Base-by-base conservation (phyloP, 2,329 filamentous ascomycete genomes). In the Pseudocercospora crystallina region DNA sequence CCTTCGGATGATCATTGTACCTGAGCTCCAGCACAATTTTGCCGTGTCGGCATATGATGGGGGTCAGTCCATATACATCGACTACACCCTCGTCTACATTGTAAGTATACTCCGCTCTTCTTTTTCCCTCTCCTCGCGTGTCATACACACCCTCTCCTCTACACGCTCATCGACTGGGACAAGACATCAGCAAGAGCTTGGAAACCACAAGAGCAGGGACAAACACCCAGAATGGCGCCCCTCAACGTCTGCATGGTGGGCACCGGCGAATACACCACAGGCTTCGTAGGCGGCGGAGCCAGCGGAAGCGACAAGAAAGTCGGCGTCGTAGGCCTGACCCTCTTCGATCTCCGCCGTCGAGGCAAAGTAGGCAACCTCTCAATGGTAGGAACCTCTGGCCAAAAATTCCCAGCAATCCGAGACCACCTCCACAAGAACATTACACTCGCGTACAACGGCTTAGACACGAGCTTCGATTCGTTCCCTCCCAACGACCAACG, bases 251-350 rank as follows among this genome's bases (percentile, higher is more conserved):
- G 73, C 53, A 78, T 78, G 76, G 74, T 96, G 52, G 91, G 91
- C 59, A 96, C 91, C 9, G 92, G 91, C 65, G 91, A 96, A 80
- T 96, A 96, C 79, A 96, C 92, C 64, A 96, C 92, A 37, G 91
- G 91, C 51, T 96, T 94, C 63, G 90, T 96, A 50, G 90, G 89
- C 51, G 85, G 84, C 54, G 87, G 86, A 53, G 86, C 85, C 44
- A 95, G 90, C 3, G 85, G 82, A 9, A 95, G 90, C 43, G 92
- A 96, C 79, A 96, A 96, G 77, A 96, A 96, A 73, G 87, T 96
- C 43, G 91, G 92, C 51, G 92, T 96, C 8, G 91, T 96, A 13
- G 91, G 89, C 35, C 76, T 96, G 69, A 92, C 89, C 17, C 78
- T 96, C 60, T 95, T 96, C 70, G 91, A 96, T 70, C 79, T 96